A percentile compares a stretch with the other conserved stretches of the same genome.
phyloP scores from a whole-genome alignment of 805 yeast genomes.

The Suhomyces xylopsoci region DNA sequence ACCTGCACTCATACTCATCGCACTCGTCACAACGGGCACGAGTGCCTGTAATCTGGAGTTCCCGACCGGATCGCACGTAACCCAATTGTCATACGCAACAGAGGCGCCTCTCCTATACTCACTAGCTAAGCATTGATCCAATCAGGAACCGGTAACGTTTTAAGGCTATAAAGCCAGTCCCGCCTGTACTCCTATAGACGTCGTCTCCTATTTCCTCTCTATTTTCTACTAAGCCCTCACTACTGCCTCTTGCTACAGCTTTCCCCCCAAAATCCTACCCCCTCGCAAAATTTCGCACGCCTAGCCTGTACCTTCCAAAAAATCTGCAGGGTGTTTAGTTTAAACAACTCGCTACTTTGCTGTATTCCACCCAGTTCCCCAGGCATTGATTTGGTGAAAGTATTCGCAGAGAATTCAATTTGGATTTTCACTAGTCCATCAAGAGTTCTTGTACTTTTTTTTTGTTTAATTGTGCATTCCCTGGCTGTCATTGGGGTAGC shows the following conservation, averaged over 20 bases:
- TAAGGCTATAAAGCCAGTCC: neutral
- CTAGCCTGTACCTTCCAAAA: neutral
- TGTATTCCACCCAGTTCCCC: neutral
- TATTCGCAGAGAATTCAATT: neutral
- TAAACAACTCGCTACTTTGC: neutral
- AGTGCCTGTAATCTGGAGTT: neutral
- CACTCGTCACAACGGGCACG: neutral
- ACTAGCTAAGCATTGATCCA: neutral
- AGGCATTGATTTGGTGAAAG: neutral
- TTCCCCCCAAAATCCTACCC: neutral
- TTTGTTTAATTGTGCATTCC: neutral
- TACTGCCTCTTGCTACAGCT: neutral
- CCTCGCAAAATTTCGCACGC: neutral
- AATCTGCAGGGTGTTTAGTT: neutral
- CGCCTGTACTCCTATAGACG: neutral
- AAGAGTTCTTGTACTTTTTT: neutral
- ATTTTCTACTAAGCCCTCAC: neutral
- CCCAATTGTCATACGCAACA: neutral
- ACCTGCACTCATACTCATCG: neutral
- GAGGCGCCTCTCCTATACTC: neutral
- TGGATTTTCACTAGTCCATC: neutral
- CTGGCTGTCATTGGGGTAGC: neutral
- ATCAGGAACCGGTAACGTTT: neutral
- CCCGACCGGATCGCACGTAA: neutral
- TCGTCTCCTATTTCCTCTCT: neutral